phyloP scores from a whole-genome alignment of 2,329 filamentous ascomycete genomes.

The Cryphonectria carpinicola region DNA sequence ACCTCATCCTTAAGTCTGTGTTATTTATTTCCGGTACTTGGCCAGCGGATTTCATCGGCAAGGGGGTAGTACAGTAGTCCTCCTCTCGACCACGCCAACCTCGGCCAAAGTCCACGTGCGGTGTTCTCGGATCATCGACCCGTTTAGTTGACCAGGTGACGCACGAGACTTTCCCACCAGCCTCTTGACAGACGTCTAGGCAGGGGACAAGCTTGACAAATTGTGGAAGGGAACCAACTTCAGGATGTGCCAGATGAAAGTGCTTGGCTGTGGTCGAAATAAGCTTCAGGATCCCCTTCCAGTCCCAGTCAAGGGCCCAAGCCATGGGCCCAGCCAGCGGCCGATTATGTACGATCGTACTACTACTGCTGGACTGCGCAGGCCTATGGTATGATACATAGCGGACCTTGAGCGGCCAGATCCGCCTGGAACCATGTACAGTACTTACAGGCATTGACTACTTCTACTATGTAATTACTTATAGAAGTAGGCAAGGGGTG shows the following conservation, averaged over 20 bases:
- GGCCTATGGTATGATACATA: neutral
- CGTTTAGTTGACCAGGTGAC: conserved; percentile 18
- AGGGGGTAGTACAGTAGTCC: neutral
- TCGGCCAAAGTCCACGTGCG: neutral
- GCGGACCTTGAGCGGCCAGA: neutral
- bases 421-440: neutral
- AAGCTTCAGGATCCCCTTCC: conserved; percentile 20
- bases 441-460: neutral
- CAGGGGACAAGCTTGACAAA: neutral
- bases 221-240: neutral
- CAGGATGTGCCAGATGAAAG: neutral
- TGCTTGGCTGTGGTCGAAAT: conserved; percentile 19
- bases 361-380: neutral
- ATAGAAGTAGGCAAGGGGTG: neutral
- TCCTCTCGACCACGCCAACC: neutral
- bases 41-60: neutral
- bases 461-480: no score
- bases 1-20: neutral
- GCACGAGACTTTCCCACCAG: conserved; percentile 14
- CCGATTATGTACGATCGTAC: neutral
- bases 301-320: neutral
- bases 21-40: neutral
- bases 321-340: neutral
- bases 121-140: conserved; percentile 3
- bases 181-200: neutral